Conservation (phyloP, 371 early-diverging fungal genomes). For the Mortierella sp. region DNA sequence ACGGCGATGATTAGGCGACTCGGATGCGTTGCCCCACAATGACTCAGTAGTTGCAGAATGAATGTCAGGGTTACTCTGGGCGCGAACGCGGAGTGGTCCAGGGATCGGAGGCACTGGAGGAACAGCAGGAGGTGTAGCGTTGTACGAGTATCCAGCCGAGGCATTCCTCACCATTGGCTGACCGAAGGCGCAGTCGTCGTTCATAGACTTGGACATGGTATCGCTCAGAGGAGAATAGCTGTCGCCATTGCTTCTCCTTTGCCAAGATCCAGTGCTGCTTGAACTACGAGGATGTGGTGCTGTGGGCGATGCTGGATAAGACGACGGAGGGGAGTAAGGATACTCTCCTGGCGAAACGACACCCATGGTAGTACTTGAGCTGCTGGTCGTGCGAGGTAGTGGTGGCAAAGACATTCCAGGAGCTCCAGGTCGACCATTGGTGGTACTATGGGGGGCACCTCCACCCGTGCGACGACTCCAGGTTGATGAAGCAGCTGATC, state of each 20-base stretch:
- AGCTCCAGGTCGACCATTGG: constrained; percentile 31
- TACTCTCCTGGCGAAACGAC: constrained; percentile 55
- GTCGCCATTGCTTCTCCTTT: constrained; percentile 55
- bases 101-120: constrained; percentile 39
- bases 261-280: constrained; percentile 52
- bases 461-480: constrained; percentile 30
- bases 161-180: constrained; percentile 41
- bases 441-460: constrained; percentile 21
- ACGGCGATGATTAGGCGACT: constrained; percentile 37
- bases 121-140: constrained; percentile 24
- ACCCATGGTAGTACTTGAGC: constrained; percentile 42
- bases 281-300: constrained; percentile 58
- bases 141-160: constrained; percentile 47
- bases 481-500: constrained; percentile 12
- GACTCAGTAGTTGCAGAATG: constrained; percentile 53
- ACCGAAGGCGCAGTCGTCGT: constrained; percentile 18
- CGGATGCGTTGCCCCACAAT: constrained; percentile 37
- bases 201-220: constrained; percentile 57
- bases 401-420: constrained; percentile 62
- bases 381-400: constrained; percentile 56
- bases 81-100: constrained; percentile 64
- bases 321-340: constrained; percentile 70
- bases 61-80: constrained; percentile 76
- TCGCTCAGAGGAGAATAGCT: constrained; percentile 56
- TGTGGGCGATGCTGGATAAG: constrained; percentile 71